These are phyloP conservation scores for Cercospora janseana DNA, from an alignment of 2,329 filamentous ascomycete species.

Conservation along the genomic window DNA sequence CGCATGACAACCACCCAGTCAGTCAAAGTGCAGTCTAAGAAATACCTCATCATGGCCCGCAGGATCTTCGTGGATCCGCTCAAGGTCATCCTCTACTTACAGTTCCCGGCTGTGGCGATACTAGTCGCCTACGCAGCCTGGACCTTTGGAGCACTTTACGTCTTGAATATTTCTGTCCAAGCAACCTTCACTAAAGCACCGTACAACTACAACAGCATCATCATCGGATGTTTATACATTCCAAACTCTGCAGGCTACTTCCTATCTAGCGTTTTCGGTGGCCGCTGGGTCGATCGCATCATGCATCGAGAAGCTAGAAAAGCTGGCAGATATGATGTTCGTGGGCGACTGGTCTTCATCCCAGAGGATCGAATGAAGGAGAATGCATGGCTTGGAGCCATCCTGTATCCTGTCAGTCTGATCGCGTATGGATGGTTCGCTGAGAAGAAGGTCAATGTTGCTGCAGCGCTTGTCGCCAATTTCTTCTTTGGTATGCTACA, in stretches of 20 bases:
- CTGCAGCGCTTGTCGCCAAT: constrained; percentile 37
- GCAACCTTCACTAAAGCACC: constrained; percentile 64
- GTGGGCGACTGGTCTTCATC: constrained; percentile 64
- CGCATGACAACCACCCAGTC: constrained; percentile 61
- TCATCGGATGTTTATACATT: constrained; percentile 75
- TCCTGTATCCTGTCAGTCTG: constrained; percentile 67
- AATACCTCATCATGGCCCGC: constrained; percentile 55
- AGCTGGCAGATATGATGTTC: constrained; percentile 65
- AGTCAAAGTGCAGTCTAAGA: constrained; percentile 57
- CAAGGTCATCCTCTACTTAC: constrained; percentile 66
- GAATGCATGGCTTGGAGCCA: constrained; percentile 73
- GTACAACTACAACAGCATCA: constrained; percentile 66
- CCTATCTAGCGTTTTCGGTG: constrained; percentile 65
- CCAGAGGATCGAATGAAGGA: constrained; percentile 82
- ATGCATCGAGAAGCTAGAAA: constrained; percentile 73
- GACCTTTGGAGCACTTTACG: constrained; percentile 71
- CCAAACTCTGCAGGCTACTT: constrained; percentile 73
- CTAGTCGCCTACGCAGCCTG: constrained; percentile 73
- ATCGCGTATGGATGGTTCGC: constrained; percentile 77
- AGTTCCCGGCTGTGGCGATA: constrained; percentile 70
- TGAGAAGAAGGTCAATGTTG: constrained; percentile 53
- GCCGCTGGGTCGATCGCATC: constrained; percentile 75
- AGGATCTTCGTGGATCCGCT: constrained; percentile 70
- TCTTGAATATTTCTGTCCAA: constrained; percentile 76
- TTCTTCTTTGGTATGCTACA: constrained; percentile 59